Evolutionary conservation across 441 rosid species (phyloP).

Genomic region (Melastoma candidum): DNA sequence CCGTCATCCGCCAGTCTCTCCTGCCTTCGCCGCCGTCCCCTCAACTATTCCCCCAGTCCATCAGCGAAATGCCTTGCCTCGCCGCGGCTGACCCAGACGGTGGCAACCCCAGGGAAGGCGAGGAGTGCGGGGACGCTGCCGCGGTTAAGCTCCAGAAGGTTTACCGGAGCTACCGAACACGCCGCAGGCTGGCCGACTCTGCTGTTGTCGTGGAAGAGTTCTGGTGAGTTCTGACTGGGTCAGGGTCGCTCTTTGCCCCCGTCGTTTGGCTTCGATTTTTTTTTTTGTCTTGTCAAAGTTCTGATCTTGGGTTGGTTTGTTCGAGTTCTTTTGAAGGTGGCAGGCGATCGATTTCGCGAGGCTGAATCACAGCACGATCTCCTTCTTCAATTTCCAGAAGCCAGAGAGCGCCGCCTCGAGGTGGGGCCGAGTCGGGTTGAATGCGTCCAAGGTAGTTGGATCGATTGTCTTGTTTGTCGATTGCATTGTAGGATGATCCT

Average conservation of each 20-base stretch:
- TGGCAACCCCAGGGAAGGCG: too few species aligned
- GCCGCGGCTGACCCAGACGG: too few species aligned
- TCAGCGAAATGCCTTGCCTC: too few species aligned
- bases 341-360: constrained; percentile 73
- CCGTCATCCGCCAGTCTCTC: too few species aligned
- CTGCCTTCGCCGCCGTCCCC: too few species aligned
- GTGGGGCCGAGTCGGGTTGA: constrained; percentile 64
- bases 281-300: background rate
- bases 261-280: background rate
- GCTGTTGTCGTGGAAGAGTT: constrained; percentile 88
- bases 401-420: constrained; percentile 67
- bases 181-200: constrained; percentile 84
- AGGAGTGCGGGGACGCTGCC: constrained; percentile 13
- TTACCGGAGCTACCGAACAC: constrained; percentile 80
- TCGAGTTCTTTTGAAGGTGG: constrained; percentile 50
- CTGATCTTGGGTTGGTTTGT: background rate
- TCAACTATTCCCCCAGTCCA: too few species aligned
- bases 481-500: constrained; percentile 1
- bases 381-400: constrained; percentile 55
- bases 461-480: background rate
- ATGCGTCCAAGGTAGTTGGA: constrained; percentile 66
- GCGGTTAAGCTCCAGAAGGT: constrained; percentile 79
- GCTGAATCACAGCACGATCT: constrained; percentile 63
- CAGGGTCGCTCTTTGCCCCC: background rate
- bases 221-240: constrained; percentile 34